phyloP scores from a whole-genome alignment of 176 grass and related monocot genomes.

The Raddia distichophylla region DNA sequence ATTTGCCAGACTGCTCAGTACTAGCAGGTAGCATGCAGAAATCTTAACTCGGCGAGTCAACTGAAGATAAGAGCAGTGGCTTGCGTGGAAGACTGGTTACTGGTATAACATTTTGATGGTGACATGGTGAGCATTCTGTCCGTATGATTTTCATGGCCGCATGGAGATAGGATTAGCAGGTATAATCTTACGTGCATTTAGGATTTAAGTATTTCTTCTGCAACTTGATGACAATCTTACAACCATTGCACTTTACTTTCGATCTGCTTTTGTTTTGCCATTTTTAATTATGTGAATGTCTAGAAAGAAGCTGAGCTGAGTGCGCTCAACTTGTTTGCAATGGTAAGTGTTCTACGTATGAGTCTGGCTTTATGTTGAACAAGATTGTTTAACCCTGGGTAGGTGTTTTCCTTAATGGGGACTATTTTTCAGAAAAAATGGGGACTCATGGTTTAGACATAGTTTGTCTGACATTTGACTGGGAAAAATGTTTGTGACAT shows the following conservation, averaged over 20 bases:
- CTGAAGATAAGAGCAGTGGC: slow-evolving; percentile 38
- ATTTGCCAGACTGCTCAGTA: slow-evolving; percentile 55
- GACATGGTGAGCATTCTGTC: slow-evolving; percentile 41
- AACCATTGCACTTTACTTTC: neutral
- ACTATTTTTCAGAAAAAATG: too few species aligned
- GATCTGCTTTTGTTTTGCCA: neutral
- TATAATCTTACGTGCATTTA: slow-evolving; percentile 38
- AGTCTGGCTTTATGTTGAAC: neutral
- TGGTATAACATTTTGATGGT: slow-evolving; percentile 34
- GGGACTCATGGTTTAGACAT: neutral
- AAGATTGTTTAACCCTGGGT: neutral
- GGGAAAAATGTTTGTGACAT: neutral
- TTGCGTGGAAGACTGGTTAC: slow-evolving; percentile 34
- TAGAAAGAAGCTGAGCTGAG: slow-evolving; percentile 7
- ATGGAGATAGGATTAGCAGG: slow-evolving; percentile 11
- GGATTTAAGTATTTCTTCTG: slow-evolving; percentile 30
- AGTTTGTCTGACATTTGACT: neutral
- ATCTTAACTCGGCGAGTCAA: slow-evolving; percentile 36
- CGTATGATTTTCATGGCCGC: neutral
- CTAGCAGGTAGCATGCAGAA: slow-evolving; percentile 58
- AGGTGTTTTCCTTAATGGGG: neutral
- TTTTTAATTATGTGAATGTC: neutral
- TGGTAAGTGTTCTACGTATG: neutral
- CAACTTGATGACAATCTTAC: slow-evolving; percentile 13
- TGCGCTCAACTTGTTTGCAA: neutral